These are phyloP conservation scores for Dendrocalamus latiflorus DNA, from an alignment of 202 grass and related monocot genomes.

Conservation along the genomic window DNA sequence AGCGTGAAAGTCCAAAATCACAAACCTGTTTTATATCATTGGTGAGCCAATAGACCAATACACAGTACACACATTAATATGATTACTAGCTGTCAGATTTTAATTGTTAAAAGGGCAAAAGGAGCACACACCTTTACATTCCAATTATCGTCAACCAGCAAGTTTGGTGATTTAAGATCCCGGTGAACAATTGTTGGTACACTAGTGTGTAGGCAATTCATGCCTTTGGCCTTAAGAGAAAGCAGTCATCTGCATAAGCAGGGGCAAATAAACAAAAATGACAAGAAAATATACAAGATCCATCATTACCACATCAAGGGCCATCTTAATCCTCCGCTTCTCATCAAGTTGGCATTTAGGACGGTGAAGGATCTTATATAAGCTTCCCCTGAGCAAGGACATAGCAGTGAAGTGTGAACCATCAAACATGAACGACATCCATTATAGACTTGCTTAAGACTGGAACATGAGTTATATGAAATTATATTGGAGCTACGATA, in stretches of 20 bases:
- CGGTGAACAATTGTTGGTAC: no score
- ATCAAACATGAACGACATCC: slow-evolving; percentile 4
- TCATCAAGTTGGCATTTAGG: slow-evolving; percentile 97
- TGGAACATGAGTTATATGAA: neutral
- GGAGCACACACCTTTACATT: no score
- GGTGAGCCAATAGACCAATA: no score
- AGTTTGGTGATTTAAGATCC: no score
- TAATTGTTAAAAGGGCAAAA: no score
- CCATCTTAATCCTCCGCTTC: slow-evolving; percentile 95
- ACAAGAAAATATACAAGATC: slow-evolving; percentile 24
- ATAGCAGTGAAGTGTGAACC: slow-evolving; percentile 18
- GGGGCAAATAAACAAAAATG: slow-evolving; percentile 29
- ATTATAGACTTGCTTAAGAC: slow-evolving; percentile 8
- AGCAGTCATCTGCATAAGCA: slow-evolving; percentile 13
- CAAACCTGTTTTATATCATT: no score
- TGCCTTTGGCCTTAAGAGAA: slow-evolving; percentile 83
- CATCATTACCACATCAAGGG: slow-evolving; percentile 92
- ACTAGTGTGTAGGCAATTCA: slow-evolving; percentile 96
- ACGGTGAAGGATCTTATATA: slow-evolving; percentile 98
- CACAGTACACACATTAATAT: no score
- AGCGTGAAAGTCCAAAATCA: no score
- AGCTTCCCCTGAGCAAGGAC: slow-evolving; percentile 77
- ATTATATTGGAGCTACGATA: neutral
- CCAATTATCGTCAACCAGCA: no score
- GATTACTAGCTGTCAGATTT: no score